These are phyloP conservation scores for Phlebiopsis gigantea DNA, from an alignment of 768 basidiomycete genomes.

Conservation along the genomic window DNA sequence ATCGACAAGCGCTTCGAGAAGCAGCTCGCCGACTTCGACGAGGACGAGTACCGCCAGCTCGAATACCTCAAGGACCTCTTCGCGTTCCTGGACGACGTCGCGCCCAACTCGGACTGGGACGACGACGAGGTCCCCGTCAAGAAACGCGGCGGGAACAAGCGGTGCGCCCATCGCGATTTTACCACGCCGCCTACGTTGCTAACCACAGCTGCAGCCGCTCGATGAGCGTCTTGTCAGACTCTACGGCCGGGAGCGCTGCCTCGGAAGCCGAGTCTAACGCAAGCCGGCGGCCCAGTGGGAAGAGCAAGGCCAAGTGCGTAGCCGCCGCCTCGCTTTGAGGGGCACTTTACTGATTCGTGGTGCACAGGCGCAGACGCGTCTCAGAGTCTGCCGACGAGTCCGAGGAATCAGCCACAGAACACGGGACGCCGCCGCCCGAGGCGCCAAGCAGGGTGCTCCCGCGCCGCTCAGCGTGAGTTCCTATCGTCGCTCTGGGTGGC, in stretches of 20 bases:
- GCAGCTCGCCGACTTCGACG: constrained; percentile 65
- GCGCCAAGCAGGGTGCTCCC: constrained; percentile 50
- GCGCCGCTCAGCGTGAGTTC: constrained; percentile 52
- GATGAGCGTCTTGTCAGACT: constrained; percentile 45
- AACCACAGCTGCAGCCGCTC: constrained; percentile 43
- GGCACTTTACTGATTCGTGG: not conserved
- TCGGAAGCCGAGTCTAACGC: constrained; percentile 17
- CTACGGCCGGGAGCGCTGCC: constrained; percentile 29
- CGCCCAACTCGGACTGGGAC: constrained; percentile 63
- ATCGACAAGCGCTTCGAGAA: constrained; percentile 69
- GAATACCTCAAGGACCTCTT: constrained; percentile 61
- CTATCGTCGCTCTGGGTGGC: not conserved
- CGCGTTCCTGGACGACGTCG: constrained; percentile 65
- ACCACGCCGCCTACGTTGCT: not conserved
- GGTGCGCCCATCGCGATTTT: constrained; percentile 34
- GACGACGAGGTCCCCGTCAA: constrained; percentile 33
- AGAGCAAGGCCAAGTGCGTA: constrained; percentile 29
- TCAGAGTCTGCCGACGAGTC: constrained; percentile 47
- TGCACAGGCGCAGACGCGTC: constrained; percentile 46
- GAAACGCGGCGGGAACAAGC: constrained; percentile 37
- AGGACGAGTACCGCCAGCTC: constrained; percentile 64
- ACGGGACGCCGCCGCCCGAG: constrained; percentile 29
- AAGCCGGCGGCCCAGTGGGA: constrained; percentile 12
- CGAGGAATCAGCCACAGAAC: constrained; percentile 28
- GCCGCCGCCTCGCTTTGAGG: constrained; percentile 36